These are phyloP conservation scores for Fusarium sp. DNA, from an alignment of 2,329 filamentous ascomycete genomes.

Conservation along the genomic window DNA sequence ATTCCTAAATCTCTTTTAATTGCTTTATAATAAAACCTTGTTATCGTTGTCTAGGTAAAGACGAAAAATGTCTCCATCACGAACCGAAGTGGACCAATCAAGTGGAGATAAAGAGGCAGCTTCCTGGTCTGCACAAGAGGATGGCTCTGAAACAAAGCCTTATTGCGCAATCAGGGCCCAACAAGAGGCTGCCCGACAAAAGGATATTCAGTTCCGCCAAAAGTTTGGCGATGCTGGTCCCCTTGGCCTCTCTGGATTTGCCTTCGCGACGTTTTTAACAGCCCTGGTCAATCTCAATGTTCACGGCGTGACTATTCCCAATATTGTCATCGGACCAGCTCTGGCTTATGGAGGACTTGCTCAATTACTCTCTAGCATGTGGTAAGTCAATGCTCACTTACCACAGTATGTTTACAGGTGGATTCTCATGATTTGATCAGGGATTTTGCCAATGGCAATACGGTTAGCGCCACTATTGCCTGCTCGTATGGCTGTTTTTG, in stretches of 20 bases:
- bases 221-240: conserved; percentile 20
- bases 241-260: conserved; percentile 8
- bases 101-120: conserved; percentile 1
- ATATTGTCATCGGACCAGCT: conserved; percentile 14
- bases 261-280: conserved; percentile 13
- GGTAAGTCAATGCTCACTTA: background rate
- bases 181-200: background rate
- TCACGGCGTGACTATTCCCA: conserved; percentile 3
- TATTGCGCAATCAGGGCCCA: background rate
- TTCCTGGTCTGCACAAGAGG: background rate
- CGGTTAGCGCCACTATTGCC: conserved; percentile 18
- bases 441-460: conserved; percentile 21
- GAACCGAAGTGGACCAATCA: background rate
- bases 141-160: background rate
- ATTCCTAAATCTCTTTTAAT: no score
- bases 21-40: rapidly evolving
- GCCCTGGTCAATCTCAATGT: conserved; percentile 26
- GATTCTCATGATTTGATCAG: rapidly evolving
- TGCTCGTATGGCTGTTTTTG: conserved; percentile 27
- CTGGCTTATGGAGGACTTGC: conserved; percentile 14
- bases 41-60: rapidly evolving
- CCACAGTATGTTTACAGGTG: rapidly evolving
- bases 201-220: conserved; percentile 11
- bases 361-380: conserved; percentile 21
- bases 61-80: background rate